phyloP scores from a whole-genome alignment of 208 protist genomes.

The Vickermania ingenoplastis region DNA sequence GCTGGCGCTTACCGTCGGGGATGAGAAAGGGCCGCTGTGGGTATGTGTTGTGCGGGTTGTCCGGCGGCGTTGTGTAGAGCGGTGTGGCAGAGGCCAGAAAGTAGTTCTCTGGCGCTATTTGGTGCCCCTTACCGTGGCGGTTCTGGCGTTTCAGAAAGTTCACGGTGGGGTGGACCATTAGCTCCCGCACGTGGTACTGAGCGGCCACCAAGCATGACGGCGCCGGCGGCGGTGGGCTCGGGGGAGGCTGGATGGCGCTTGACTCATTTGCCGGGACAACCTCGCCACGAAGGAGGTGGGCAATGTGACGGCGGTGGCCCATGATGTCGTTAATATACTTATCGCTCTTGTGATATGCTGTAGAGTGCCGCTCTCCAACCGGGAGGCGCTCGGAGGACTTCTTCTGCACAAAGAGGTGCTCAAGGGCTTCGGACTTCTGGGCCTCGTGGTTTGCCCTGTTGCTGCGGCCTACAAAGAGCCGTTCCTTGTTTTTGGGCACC shows the following conservation, averaged over 20 bases:
- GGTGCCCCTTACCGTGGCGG: neutral
- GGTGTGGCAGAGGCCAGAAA: neutral
- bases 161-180: neutral
- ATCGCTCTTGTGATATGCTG: neutral
- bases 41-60: neutral
- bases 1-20: neutral
- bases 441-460: neutral
- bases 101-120: neutral
- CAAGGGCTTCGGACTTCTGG: neutral
- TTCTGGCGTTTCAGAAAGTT: neutral
- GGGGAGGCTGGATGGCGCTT: neutral
- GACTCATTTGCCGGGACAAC: neutral
- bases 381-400: neutral
- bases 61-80: neutral
- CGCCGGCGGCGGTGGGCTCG: slow-evolving; percentile 1
- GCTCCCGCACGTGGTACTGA: neutral
- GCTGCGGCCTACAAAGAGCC: neutral
- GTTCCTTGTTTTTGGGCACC: neutral
- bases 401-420: neutral
- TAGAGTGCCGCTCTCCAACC: neutral
- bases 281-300: neutral
- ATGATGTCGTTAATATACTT: neutral
- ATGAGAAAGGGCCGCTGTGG: neutral
- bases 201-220: neutral
- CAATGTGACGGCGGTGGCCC: neutral